Evolutionary conservation across 148 eudicot genomes (phyloP).

Genomic region (Spergularia bocconei): DNA sequence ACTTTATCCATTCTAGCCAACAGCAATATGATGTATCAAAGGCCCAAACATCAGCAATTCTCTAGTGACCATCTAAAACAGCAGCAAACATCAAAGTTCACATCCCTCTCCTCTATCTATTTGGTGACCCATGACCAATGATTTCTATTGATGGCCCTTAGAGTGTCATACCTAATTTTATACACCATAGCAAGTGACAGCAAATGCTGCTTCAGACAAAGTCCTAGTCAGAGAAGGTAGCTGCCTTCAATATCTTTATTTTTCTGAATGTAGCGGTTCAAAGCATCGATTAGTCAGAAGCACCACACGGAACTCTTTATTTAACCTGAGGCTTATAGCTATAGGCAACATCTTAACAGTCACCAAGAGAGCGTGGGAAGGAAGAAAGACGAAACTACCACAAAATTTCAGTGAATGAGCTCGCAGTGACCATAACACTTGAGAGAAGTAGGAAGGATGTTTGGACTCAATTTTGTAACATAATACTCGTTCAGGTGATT

Average conservation of each 20-base stretch:
- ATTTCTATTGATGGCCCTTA: background rate
- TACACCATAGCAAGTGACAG: too few relatives aligned
- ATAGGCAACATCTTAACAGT: too few relatives aligned
- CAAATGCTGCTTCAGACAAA: too few relatives aligned
- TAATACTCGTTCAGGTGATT: background rate
- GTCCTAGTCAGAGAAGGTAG: too few relatives aligned
- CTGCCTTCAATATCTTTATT: too few relatives aligned
- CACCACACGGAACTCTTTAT: too few relatives aligned
- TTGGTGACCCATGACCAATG: slow-evolving; percentile 5
- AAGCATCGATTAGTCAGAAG: too few relatives aligned
- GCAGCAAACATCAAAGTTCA: background rate
- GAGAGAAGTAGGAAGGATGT: background rate
- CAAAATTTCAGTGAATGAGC: background rate
- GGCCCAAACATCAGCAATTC: background rate
- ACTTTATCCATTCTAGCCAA: background rate
- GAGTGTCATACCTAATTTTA: too few relatives aligned
- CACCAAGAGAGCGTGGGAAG: too few relatives aligned
- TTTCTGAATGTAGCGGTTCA: background rate
- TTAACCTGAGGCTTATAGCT: too few relatives aligned
- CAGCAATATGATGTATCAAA: background rate
- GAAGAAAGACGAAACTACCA: too few relatives aligned
- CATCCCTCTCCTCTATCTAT: background rate
- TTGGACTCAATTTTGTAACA: background rate
- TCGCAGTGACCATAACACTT: background rate
- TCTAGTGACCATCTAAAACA: background rate